Percentiles rank a stretch among this genome's conserved stretches.
Conservation (phyloP, 2,329 filamentous ascomycete species). For the Pestalotiopsis sp. region DNA sequence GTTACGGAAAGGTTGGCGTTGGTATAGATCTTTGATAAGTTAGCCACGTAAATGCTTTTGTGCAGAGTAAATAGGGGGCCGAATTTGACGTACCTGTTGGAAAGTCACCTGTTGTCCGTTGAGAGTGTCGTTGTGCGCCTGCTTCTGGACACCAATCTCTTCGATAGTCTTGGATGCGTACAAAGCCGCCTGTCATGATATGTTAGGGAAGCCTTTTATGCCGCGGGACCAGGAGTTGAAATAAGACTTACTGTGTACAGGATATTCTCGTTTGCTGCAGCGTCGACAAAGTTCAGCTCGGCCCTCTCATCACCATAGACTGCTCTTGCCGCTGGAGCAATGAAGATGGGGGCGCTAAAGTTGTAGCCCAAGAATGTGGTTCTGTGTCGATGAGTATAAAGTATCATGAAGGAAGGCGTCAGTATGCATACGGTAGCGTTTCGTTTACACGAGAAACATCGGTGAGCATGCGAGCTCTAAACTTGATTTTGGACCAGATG, state of each 20-base stretch:
- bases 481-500: conserved; percentile 45
- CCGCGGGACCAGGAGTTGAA: too few species aligned
- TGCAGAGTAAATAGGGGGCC: background rate
- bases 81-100: conserved; percentile 22
- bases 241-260: conserved; percentile 39
- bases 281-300: conserved; percentile 43
- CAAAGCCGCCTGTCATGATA: conserved; percentile 18
- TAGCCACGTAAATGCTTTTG: background rate
- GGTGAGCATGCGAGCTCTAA: conserved; percentile 43
- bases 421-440: conserved; percentile 30
- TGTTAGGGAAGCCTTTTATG: background rate
- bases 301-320: conserved; percentile 37
- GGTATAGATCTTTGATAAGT: conserved; percentile 19
- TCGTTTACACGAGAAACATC: conserved; percentile 40
- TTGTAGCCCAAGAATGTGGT: conserved; percentile 46
- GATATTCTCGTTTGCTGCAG: conserved; percentile 40
- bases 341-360: conserved; percentile 46
- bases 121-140: conserved; percentile 15
- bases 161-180: conserved; percentile 27
- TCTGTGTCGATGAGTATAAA: conserved; percentile 23
- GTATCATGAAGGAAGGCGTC: background rate
- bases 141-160: conserved; percentile 25
- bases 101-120: conserved; percentile 24
- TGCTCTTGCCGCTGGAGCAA: conserved; percentile 40
- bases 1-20: conserved; percentile 27